A percentile compares a stretch with the other conserved stretches of the same genome.
These are phyloP conservation scores for Rugonectria rugulosa DNA, from an alignment of 2,329 filamentous ascomycete genomes.

Conservation along the genomic window DNA sequence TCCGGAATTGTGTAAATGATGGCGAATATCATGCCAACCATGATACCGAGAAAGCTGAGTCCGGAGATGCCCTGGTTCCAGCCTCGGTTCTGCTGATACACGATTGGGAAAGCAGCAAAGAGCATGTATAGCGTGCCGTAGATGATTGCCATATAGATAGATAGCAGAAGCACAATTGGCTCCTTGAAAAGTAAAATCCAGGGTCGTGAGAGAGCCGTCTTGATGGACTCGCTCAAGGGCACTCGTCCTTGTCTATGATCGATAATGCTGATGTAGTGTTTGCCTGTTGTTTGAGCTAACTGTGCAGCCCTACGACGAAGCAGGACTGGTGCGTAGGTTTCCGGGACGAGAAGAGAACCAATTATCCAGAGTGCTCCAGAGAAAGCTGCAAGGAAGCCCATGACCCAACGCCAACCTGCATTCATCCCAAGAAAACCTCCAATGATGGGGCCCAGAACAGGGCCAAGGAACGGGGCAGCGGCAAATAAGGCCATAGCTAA, in stretches of 20 bases:
- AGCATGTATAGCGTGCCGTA: constrained; percentile 76
- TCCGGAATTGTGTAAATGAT: not conserved
- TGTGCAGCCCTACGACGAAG: constrained; percentile 46
- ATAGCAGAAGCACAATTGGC: constrained; percentile 79
- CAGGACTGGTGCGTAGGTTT: constrained; percentile 82
- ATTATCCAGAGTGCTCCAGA: constrained; percentile 68
- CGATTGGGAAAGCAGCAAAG: constrained; percentile 68
- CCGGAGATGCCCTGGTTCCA: constrained; percentile 5
- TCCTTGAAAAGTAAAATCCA: constrained; percentile 75
- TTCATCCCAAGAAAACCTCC: constrained; percentile 74
- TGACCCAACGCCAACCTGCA: constrained; percentile 78
- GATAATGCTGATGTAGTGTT: not conserved
- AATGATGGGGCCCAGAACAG: constrained; percentile 55
- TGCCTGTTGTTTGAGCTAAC: not conserved
- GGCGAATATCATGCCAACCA: not conserved
- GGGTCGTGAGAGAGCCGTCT: constrained; percentile 74
- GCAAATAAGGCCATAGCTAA: constrained; percentile 83
- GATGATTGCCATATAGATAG: constrained; percentile 80
- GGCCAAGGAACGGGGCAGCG: constrained; percentile 76
- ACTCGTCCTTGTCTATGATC: not conserved
- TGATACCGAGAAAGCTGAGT: constrained; percentile 2
- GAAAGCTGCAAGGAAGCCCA: constrained; percentile 81
- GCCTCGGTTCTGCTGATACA: constrained; percentile 63
- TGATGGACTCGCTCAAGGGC: constrained; percentile 51
- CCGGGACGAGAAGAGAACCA: constrained; percentile 81